phyloP scores from a whole-genome alignment of 2,329 filamentous ascomycete genomes.

The Exophiala sideris region DNA sequence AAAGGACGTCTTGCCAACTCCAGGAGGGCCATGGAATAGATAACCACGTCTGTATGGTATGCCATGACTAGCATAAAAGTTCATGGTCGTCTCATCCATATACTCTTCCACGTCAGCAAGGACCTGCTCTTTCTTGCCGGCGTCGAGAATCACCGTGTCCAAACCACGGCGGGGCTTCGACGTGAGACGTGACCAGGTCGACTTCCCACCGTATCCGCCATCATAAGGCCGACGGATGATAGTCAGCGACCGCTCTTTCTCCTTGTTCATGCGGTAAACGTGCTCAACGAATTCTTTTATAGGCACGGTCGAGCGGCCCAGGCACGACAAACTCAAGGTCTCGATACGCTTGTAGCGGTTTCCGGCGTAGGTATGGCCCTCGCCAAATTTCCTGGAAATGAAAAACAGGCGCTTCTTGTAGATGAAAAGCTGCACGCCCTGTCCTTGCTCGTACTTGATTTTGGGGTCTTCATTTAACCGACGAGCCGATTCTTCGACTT shows the following conservation, averaged over 20 bases:
- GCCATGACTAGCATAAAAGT: slow-evolving; percentile 38
- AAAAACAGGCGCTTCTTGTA: slow-evolving; percentile 24
- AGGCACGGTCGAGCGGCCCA: slow-evolving; percentile 24
- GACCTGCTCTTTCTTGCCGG: slow-evolving; percentile 22
- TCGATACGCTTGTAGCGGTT: slow-evolving; percentile 27
- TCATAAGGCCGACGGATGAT: slow-evolving; percentile 26
- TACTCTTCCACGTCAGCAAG: slow-evolving; percentile 26
- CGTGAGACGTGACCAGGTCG: slow-evolving; percentile 28
- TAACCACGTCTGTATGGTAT: slow-evolving; percentile 76
- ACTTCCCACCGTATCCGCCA: slow-evolving; percentile 21
- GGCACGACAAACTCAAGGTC: slow-evolving; percentile 22
- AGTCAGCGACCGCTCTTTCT: slow-evolving; percentile 25
- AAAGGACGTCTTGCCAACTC: slow-evolving; percentile 70
- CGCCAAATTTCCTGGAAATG: slow-evolving; percentile 19
- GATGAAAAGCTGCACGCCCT: slow-evolving; percentile 27
- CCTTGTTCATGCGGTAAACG: slow-evolving; percentile 26
- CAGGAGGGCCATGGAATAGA: slow-evolving; percentile 72
- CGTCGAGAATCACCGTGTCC: slow-evolving; percentile 27
- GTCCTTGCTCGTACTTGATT: slow-evolving; percentile 28
- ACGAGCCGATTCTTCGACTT: slow-evolving; percentile 24
- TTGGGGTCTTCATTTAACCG: slow-evolving; percentile 22
- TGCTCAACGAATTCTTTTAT: slow-evolving; percentile 27
- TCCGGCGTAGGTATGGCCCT: slow-evolving; percentile 26
- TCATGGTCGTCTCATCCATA: slow-evolving; percentile 26
- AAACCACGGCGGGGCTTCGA: slow-evolving; percentile 24